Evolutionary conservation across 495 filamentous ascomycete genomes (phyloP).

Genomic region (Penicillium soppii): DNA sequence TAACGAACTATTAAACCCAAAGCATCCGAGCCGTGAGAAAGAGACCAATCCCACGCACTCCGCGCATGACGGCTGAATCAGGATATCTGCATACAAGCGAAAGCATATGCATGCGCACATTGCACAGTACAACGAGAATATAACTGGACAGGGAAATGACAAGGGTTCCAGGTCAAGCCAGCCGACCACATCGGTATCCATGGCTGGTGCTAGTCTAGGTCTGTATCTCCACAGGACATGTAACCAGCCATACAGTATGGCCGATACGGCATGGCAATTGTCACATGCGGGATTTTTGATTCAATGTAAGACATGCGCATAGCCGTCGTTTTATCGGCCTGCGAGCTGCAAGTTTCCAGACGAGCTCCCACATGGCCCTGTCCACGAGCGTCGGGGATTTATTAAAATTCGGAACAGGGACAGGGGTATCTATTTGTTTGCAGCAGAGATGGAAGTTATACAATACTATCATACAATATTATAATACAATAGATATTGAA

Average conservation of each 20-base stretch:
- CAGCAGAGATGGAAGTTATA: no score
- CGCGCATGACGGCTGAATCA: background rate
- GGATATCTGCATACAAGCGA: background rate
- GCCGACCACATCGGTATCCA: background rate
- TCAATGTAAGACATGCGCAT: slow-evolving; percentile 1
- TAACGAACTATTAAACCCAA: background rate
- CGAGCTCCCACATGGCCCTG: slow-evolving; percentile 3
- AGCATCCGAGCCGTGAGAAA: background rate
- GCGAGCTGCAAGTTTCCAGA: background rate
- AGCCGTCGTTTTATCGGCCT: background rate
- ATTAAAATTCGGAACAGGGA: background rate
- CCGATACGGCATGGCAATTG: background rate
- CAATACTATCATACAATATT: no score
- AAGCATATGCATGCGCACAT: background rate
- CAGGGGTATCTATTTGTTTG: background rate
- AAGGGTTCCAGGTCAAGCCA: background rate
- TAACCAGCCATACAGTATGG: no score
- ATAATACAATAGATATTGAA: no score
- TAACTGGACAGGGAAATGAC: background rate
- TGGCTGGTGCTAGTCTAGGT: background rate
- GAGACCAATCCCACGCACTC: background rate
- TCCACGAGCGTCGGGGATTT: slow-evolving; percentile 3
- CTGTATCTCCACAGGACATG: no score
- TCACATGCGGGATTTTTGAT: background rate
- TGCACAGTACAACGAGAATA: background rate